These are phyloP conservation scores for Jatropha podagrica DNA, from an alignment of 441 rosid species.

Conservation along the genomic window DNA sequence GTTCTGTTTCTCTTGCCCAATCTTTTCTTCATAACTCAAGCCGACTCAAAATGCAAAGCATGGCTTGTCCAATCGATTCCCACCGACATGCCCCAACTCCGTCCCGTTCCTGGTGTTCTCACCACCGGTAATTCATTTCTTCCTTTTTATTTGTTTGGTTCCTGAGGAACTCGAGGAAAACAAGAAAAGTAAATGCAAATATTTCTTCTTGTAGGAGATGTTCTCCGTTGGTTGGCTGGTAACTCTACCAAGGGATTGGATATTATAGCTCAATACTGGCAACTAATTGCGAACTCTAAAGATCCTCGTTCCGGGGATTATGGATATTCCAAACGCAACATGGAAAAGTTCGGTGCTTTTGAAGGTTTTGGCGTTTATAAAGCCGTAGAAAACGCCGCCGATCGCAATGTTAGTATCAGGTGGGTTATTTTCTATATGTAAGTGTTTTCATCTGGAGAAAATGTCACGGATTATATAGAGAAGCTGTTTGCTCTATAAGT, in stretches of 20 bases:
- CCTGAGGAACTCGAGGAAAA: background rate
- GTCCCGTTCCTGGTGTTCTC: conserved; percentile 67
- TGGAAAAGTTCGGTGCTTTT: conserved; percentile 54
- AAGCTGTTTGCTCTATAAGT: conserved; percentile 13
- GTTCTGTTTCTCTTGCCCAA: conserved; percentile 30
- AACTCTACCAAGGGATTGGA: conserved; percentile 67
- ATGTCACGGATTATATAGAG: background rate
- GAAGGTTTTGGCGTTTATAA: conserved; percentile 61
- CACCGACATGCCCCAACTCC: conserved; percentile 82
- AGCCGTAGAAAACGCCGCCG: conserved; percentile 62
- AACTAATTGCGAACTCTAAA: conserved; percentile 58
- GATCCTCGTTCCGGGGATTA: conserved; percentile 83
- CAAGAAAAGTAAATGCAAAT: background rate
- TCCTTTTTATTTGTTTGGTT: background rate
- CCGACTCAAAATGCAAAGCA: conserved; percentile 51
- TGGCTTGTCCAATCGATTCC: conserved; percentile 97
- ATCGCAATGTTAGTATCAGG: conserved; percentile 64
- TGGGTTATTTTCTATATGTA: background rate
- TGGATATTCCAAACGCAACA: conserved; percentile 59
- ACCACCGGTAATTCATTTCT: conserved; percentile 50
- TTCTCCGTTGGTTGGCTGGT: conserved; percentile 73
- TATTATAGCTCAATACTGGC: conserved; percentile 91
- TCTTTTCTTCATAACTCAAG: conserved; percentile 21
- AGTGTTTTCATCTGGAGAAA: background rate
- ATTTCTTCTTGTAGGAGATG: conserved; percentile 48